Base-by-base conservation (phyloP, 1,139 yeast genomes). In the Meyerozyma athensensis region DNA sequence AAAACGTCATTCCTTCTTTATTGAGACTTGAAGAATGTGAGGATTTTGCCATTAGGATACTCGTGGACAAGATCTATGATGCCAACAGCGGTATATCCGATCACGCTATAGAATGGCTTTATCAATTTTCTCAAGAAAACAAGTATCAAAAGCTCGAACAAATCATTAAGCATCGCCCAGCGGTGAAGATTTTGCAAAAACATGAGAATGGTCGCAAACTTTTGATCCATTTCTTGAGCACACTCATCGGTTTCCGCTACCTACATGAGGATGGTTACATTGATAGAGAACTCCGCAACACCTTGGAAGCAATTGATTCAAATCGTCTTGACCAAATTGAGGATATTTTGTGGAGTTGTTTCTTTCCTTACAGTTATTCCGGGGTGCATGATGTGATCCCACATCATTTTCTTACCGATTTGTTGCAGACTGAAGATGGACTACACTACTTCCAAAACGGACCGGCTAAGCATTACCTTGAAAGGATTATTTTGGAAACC, bases 401-500 rank as follows among this genome's bases (percentile, higher is more conserved):
- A 2, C 63, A 77, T 10, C 87, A 86, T 53, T 86, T 90, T 50
- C 86, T 86, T 56, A 86, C 87, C 33, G 85, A 82, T 49, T 63
- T 90, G 35, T 81, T 89, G 1, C 75, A 82, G 38, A 86, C 97
- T 0, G 86, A 79, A 42, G 94, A 86, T 43, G 97, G 97, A 0
- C 70, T 86, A 37, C 48, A 49, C 10, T 68, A 55, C 42, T 63
- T 68, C 47, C 55, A 56, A 22, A 48, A 46, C 20, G 55, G 50
- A 23, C 47, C 53, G 30, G 56, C 56, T 17, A 50, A 57, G 19
- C 43, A 46, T 6, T 64, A 56, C 40, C 45, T 68, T 5, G 64
- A 61, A 18, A 46, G 46, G 9, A 40, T 66, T 5, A 44, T 63
- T 1, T 33, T 8, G 32, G 32, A 28, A 9, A 28, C 32, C 3